Percentiles rank a stretch among this genome's conserved stretches.
Evolutionary conservation across 352 stramenopile species (phyloP).

Genomic region (Globisporangium yorkense): DNA sequence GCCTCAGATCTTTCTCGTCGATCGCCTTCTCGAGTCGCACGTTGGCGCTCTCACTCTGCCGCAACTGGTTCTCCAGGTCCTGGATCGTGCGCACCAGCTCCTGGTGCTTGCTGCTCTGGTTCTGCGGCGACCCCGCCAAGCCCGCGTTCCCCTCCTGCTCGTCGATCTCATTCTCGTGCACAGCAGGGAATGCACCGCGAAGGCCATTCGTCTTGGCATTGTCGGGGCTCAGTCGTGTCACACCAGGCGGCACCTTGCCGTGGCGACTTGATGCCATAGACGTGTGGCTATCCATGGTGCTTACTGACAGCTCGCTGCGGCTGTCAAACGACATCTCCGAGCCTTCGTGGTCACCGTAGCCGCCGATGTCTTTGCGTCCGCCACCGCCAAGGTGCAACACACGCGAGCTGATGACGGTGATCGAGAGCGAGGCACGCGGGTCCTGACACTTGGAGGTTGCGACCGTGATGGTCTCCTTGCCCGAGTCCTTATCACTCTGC

Average conservation of each 20-base stretch:
- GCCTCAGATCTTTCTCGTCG: constrained; percentile 38
- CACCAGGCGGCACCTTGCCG: constrained; percentile 9
- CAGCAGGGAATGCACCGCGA: constrained; percentile 5
- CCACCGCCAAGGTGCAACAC: constrained; percentile 18
- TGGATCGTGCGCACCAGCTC: constrained; percentile 42
- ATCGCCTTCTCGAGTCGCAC: constrained; percentile 46
- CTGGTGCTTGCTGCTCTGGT: constrained; percentile 18
- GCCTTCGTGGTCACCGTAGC: constrained; percentile 10
- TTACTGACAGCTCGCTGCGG: constrained; percentile 54
- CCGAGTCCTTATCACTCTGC: constrained; percentile 48
- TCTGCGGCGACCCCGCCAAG: constrained; percentile 4
- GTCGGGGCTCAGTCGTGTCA: constrained; percentile 7
- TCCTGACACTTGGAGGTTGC: constrained; percentile 58
- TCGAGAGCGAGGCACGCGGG: constrained; percentile 48
- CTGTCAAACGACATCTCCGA: constrained; percentile 50
- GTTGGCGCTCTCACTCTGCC: constrained; percentile 47
- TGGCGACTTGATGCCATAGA: constrained; percentile 31
- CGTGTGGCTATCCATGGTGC: constrained; percentile 46
- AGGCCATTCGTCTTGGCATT: constrained; percentile 12
- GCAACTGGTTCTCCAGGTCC: constrained; percentile 45
- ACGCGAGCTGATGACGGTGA: constrained; percentile 52
- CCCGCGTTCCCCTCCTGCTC: constrained; percentile 4
- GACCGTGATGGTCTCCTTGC: constrained; percentile 58
- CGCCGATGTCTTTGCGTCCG: constrained; percentile 6
- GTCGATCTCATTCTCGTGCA: constrained; percentile 13